These are phyloP conservation scores for Ophiostoma montium DNA, from an alignment of 2,329 filamentous ascomycete genomes.

Conservation along the genomic window DNA sequence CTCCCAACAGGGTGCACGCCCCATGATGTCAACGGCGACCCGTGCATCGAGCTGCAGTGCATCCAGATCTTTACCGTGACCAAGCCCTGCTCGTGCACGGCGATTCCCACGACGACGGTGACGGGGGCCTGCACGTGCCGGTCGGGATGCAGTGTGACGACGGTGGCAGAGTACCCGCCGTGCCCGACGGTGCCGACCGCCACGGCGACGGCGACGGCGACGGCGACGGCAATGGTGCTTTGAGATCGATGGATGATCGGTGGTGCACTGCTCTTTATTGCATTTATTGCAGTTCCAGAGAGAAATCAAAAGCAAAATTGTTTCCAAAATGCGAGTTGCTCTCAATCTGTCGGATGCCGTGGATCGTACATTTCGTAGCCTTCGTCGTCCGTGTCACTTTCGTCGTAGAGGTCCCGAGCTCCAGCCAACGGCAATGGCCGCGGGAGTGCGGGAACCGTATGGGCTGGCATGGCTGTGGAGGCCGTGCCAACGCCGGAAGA, in stretches of 20 bases:
- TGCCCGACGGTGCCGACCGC: slow-evolving; percentile 2
- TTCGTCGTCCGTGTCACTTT: slow-evolving; percentile 56
- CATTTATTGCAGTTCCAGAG: no score
- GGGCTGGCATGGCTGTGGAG: neutral
- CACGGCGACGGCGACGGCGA: neutral
- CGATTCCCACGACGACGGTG: slow-evolving; percentile 3
- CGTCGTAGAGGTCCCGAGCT: slow-evolving; percentile 15
- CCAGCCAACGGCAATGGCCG: neutral
- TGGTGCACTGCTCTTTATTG: neutral
- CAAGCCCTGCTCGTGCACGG: slow-evolving; percentile 7
- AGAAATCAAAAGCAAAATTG: neutral
- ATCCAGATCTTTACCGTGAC: neutral
- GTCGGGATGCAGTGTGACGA: slow-evolving; percentile 7
- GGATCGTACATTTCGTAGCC: slow-evolving; percentile 57
- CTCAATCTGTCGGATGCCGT: slow-evolving; percentile 44
- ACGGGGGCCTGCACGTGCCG: slow-evolving; percentile 8
- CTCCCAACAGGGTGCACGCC: slow-evolving; percentile 3
- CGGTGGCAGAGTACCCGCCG: slow-evolving; percentile 2
- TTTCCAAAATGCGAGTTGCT: no score
- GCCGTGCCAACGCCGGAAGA: neutral
- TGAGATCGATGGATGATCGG: no score
- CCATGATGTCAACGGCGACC: neutral
- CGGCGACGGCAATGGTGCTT: neutral
- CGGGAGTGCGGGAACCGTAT: neutral
- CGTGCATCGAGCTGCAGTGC: slow-evolving; percentile 2